Evolutionary conservation across 441 rosid species (phyloP).

Genomic region (Metrosideros polymorpha): DNA sequence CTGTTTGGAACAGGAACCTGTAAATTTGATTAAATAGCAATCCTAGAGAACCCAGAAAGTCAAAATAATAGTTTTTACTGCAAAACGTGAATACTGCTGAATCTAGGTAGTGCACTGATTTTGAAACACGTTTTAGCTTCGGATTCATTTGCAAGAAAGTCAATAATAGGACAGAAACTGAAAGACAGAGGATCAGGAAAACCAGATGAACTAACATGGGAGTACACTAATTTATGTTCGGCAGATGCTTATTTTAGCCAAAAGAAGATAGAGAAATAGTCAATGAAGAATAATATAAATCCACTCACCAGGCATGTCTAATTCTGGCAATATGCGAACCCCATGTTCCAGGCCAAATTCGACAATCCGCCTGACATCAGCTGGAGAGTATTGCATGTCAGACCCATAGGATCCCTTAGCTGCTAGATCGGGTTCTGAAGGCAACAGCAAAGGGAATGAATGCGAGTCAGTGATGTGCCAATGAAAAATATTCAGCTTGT

Average conservation of each 20-base stretch:
- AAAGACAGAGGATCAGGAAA: neutral
- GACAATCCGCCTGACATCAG: conserved; percentile 44
- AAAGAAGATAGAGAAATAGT: neutral
- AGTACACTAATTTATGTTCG: neutral
- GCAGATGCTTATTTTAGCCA: neutral
- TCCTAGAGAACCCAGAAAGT: neutral
- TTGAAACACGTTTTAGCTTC: neutral
- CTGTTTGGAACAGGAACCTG: neutral
- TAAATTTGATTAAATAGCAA: neutral
- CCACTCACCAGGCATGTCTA: conserved; percentile 74
- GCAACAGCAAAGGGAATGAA: conserved; percentile 68
- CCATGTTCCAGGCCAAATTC: conserved; percentile 67
- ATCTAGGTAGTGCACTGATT: neutral
- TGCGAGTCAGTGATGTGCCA: conserved; percentile 91
- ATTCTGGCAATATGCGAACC: conserved; percentile 68
- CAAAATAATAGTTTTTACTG: neutral
- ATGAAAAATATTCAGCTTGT: conserved; percentile 81
- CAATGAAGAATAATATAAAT: neutral
- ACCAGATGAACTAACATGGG: neutral
- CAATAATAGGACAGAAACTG: neutral
- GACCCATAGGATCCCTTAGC: conserved; percentile 65
- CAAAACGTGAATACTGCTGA: neutral
- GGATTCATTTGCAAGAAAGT: neutral
- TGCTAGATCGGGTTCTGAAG: conserved; percentile 68
- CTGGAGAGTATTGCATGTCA: conserved; percentile 55